Evolutionary conservation across 2,329 filamentous ascomycete genomes (phyloP).

Genomic region (Fusarium multiceps): DNA sequence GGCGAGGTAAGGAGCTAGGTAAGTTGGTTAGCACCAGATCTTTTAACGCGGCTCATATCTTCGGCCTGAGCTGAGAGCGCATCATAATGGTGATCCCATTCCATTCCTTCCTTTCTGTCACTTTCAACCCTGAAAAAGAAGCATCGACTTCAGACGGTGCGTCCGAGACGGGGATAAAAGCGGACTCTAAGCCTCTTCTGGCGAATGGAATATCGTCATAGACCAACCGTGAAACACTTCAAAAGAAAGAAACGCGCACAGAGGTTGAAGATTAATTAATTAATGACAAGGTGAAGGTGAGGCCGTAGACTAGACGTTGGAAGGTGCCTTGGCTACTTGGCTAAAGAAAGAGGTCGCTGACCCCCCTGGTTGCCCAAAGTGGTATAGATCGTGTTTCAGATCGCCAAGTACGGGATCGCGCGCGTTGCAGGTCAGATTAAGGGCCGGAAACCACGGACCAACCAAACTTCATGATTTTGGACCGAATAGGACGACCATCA

Average conservation of each 20-base stretch:
- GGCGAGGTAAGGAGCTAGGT: not conserved
- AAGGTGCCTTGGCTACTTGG: slow-evolving; percentile 4
- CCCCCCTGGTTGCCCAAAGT: slow-evolving; percentile 5
- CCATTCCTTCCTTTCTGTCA: slow-evolving; percentile 4
- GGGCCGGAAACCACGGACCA: slow-evolving; percentile 21
- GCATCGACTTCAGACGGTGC: slow-evolving; percentile 29
- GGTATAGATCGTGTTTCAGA: slow-evolving; percentile 28
- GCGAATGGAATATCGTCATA: not conserved
- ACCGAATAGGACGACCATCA: not conserved
- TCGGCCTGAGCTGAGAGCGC: slow-evolving; percentile 8
- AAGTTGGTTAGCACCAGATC: slow-evolving; percentile 4
- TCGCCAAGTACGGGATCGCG: slow-evolving; percentile 22
- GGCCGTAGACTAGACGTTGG: slow-evolving; percentile 27
- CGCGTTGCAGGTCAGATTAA: slow-evolving; percentile 36
- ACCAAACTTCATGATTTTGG: slow-evolving; percentile 17
- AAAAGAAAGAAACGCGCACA: slow-evolving; percentile 30
- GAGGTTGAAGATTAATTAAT: slow-evolving; percentile 14
- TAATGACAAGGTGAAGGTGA: slow-evolving; percentile 15
- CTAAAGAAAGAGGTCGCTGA: not conserved
- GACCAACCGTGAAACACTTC: slow-evolving; percentile 19
- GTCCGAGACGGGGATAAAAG: slow-evolving; percentile 18
- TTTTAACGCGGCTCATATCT: not conserved
- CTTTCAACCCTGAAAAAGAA: slow-evolving; percentile 14
- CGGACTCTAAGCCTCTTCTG: not conserved
- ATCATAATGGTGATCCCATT: slow-evolving; percentile 17